A percentile compares a stretch with the other conserved stretches of the same genome.
phyloP scores from a whole-genome alignment of 371 early-diverging fungal species.

The Batkoa obscura region DNA sequence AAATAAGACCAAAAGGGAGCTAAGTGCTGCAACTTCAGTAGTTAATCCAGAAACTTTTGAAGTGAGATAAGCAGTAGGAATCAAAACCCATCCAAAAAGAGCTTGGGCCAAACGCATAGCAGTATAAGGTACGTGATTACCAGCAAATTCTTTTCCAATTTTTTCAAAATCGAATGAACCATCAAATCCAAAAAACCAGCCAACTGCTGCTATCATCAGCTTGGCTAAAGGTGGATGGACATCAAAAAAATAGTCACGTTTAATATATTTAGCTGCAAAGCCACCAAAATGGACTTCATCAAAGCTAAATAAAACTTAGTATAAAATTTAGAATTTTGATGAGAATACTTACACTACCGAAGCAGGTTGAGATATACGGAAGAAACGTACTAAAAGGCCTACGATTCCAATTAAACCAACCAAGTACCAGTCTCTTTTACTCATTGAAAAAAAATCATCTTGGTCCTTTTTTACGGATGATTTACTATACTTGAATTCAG shows the following conservation, averaged over 20 bases:
- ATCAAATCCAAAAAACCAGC: conserved; percentile 57
- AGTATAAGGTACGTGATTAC: conserved; percentile 55
- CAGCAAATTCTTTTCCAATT: conserved; percentile 52
- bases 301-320: conserved; percentile 9
- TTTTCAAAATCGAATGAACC: conserved; percentile 71
- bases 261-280: conserved; percentile 57
- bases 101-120: conserved; percentile 62
- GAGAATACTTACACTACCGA: conserved; percentile 6
- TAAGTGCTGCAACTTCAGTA: conserved; percentile 37
- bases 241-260: conserved; percentile 89
- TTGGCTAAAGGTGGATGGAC: conserved; percentile 97
- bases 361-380: conserved; percentile 1
- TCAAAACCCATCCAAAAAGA: conserved; percentile 45
- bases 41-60: conserved; percentile 54
- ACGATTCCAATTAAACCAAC: neutral
- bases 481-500: conserved; percentile 4
- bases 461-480: neutral
- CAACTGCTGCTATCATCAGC: conserved; percentile 68
- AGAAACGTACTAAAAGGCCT: conserved; percentile 4
- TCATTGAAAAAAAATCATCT: neutral
- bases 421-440: neutral
- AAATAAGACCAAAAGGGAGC: conserved; percentile 43
- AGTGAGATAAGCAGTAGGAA: conserved; percentile 66
- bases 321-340: neutral
- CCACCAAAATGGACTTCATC: conserved; percentile 52